These are phyloP conservation scores for Camillea tinctor DNA, from an alignment of 2,329 filamentous ascomycete species.

Conservation along the genomic window DNA sequence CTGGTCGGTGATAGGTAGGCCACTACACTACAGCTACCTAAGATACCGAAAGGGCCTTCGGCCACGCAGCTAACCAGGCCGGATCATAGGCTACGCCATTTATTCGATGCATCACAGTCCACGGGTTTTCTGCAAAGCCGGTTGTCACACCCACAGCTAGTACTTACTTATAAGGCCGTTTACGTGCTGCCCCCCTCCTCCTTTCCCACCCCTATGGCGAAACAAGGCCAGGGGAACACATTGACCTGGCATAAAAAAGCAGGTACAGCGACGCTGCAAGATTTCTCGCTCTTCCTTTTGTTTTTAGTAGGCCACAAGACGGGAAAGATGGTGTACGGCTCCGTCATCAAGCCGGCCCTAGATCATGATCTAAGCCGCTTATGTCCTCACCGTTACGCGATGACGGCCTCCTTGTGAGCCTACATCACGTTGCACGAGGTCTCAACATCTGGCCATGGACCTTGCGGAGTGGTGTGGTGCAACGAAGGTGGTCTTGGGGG, in stretches of 20 bases:
- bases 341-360: constrained; percentile 11
- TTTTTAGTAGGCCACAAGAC: constrained; percentile 10
- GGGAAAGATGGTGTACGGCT: constrained; percentile 20
- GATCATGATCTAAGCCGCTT: constrained; percentile 21
- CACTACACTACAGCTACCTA: constrained; percentile 13
- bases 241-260: constrained; percentile 25
- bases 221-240: constrained; percentile 18
- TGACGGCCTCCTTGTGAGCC: constrained; percentile 13
- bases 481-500: constrained; percentile 11
- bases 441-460: constrained; percentile 26
- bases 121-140: constrained; percentile 19
- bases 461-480: constrained; percentile 25
- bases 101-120: constrained; percentile 18
- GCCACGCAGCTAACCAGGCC: constrained; percentile 21
- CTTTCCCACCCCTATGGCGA: neutral
- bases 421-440: constrained; percentile 30
- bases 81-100: constrained; percentile 20
- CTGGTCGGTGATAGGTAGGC: constrained; percentile 21
- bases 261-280: constrained; percentile 21
- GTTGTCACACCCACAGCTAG: constrained; percentile 25
- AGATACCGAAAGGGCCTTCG: constrained; percentile 21
- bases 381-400: constrained; percentile 16
- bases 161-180: constrained; percentile 16
- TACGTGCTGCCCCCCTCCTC: constrained; percentile 13
- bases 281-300: constrained; percentile 5